Base-by-base conservation (phyloP, 2,329 filamentous ascomycete species). In the Lomentospora prolificans region DNA sequence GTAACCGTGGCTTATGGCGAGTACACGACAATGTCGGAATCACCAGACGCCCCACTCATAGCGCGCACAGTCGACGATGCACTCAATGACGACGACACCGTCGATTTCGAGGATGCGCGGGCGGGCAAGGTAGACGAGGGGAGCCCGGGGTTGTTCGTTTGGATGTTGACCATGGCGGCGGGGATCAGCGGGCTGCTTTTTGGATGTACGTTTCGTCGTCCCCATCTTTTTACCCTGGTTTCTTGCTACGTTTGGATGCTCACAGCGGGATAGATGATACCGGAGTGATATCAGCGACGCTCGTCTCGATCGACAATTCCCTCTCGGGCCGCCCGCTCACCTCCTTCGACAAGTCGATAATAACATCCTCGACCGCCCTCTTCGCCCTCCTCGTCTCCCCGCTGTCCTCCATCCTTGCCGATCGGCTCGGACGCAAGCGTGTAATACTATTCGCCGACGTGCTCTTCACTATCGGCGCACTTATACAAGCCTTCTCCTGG, bases 351-450 rank as follows among this genome's bases (percentile, higher is more conserved):
- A 88, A 85, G 66, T 87, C 84, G 5, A 72, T 88, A 60, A 84
- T 87, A 63, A 88, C 85, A 3, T 84, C 82, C n/a, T 79, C 78
- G 22, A 87, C 85, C 4, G 80, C 83, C 3, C 76, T 88, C 51
- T 79, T 85, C 59, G 85, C 86, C 3, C 78, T 86, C 3, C 63
- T 82, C 56, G 71, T 82, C 41, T 86, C 84, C 2, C 84, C 85
- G 1, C 74, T 83, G 41, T 81, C 83, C 2, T 85, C 83, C 3
- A 61, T 82, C n/a, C 71, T 86, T 12, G 84, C 84, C 59, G 84
- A 87, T 63, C 67, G 66, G 24, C 69, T 81, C 36, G 84, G 85
- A 44, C 79, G 85, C 24, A 81, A 80, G 59, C 75, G 75, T 57
- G 81, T 86, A 48, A 80, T 88, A 50, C 73, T 86, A 24, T 68